A percentile compares a stretch with the other conserved stretches of the same genome.
phyloP scores from a whole-genome alignment of 169 alveolate species.

The Plasmodium gallinaceum region DNA sequence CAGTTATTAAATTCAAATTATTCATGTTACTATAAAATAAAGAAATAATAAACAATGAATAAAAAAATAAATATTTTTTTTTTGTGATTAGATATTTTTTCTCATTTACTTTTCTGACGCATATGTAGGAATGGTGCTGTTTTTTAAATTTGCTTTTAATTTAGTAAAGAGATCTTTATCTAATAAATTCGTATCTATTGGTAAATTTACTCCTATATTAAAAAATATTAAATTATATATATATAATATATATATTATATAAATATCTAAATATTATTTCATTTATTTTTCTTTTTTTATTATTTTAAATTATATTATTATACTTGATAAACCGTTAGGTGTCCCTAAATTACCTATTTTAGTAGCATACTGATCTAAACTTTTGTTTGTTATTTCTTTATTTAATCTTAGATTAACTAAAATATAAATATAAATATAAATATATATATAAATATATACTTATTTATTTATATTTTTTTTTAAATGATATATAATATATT shows the following conservation, averaged over 20 bases:
- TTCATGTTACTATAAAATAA: slow-evolving; percentile 30
- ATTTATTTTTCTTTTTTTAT: background rate
- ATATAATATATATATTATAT: background rate
- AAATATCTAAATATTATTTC: background rate
- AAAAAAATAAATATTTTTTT: background rate
- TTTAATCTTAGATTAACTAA: slow-evolving; percentile 59
- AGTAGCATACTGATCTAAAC: slow-evolving; percentile 28
- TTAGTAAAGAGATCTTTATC: slow-evolving; percentile 58
- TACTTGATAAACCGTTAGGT: slow-evolving; percentile 53
- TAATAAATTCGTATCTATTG: slow-evolving; percentile 49
- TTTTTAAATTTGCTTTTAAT: slow-evolving; percentile 62
- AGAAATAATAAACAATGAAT: background rate
- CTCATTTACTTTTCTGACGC: slow-evolving; percentile 32
- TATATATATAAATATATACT: background rate
- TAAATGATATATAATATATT: background rate
- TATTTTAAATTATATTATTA: background rate
- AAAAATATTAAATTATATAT: background rate
- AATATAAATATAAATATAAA: background rate
- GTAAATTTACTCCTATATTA: slow-evolving; percentile 37
- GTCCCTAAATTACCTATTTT: slow-evolving; percentile 41
- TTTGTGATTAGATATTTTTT: background rate
- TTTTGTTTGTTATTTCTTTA: slow-evolving; percentile 61
- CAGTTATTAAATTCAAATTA: slow-evolving; percentile 54
- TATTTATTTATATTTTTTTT: too few species aligned
- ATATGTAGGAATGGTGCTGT: slow-evolving; percentile 23